These are phyloP conservation scores for Acrocalymma vagum DNA, from an alignment of 2,329 filamentous ascomycete genomes.

Conservation along the genomic window DNA sequence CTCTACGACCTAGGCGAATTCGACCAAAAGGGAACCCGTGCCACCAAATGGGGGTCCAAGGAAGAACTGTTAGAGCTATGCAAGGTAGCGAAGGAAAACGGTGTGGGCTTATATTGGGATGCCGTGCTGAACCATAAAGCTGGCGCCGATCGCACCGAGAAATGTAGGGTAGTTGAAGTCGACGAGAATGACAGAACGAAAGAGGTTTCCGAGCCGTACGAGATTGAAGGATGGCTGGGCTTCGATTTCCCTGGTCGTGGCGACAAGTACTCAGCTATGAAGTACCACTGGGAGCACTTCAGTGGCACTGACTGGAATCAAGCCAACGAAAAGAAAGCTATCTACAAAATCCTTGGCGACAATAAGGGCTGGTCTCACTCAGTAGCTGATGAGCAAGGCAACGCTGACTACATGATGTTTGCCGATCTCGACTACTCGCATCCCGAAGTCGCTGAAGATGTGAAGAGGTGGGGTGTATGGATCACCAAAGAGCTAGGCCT, in stretches of 20 bases:
- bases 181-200: slow-evolving; percentile 66
- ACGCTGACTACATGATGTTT: slow-evolving; percentile 76
- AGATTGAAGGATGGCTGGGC: slow-evolving; percentile 74
- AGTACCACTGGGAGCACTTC: slow-evolving; percentile 74
- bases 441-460: slow-evolving; percentile 68
- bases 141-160: slow-evolving; percentile 71
- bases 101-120: slow-evolving; percentile 72
- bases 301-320: slow-evolving; percentile 73
- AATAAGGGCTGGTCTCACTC: slow-evolving; percentile 71
- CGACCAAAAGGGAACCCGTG: slow-evolving; percentile 69
- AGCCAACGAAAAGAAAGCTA: slow-evolving; percentile 62
- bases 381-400: slow-evolving; percentile 71
- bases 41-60: slow-evolving; percentile 75
- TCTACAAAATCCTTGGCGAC: slow-evolving; percentile 71
- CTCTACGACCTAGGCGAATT: slow-evolving; percentile 77
- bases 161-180: slow-evolving; percentile 70
- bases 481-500: slow-evolving; percentile 68
- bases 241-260: slow-evolving; percentile 72
- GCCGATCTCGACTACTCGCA: slow-evolving; percentile 71
- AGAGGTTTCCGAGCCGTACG: slow-evolving; percentile 62
- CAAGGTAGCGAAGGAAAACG: slow-evolving; percentile 59
- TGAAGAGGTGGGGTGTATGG: slow-evolving; percentile 73
- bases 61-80: slow-evolving; percentile 66
- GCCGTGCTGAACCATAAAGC: slow-evolving; percentile 78
- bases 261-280: slow-evolving; percentile 66